Evolutionary conservation across 257 asterid species (phyloP).

Genomic region (Leonotis leonurus): DNA sequence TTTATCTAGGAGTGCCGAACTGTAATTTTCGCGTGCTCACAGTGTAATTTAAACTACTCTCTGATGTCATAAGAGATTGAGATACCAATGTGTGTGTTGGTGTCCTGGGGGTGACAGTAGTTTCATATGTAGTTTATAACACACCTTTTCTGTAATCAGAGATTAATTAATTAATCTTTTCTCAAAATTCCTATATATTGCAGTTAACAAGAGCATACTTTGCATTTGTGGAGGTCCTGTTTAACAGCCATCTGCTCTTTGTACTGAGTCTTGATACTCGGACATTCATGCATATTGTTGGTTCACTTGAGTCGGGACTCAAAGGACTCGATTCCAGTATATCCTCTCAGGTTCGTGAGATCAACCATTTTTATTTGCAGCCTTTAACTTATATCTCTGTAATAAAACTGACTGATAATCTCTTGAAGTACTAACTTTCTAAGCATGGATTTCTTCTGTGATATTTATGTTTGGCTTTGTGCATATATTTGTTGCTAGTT

Average conservation of each 20-base stretch:
- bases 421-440: slow-evolving; percentile 6
- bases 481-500: background rate
- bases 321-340: slow-evolving; percentile 83
- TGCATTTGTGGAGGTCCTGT: slow-evolving; percentile 83
- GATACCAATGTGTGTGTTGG: background rate
- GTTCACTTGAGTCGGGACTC: slow-evolving; percentile 94
- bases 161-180: slow-evolving; percentile 10
- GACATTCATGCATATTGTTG: slow-evolving; percentile 78
- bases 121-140: background rate
- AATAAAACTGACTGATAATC: background rate
- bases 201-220: slow-evolving; percentile 95
- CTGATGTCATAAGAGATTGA: slow-evolving; percentile 3
- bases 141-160: background rate
- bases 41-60: background rate
- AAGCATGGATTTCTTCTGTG: background rate
- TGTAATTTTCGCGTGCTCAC: background rate
- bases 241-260: slow-evolving; percentile 67
- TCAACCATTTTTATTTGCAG: background rate
- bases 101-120: background rate
- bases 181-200: slow-evolving; percentile 22
- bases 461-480: background rate
- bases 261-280: slow-evolving; percentile 67
- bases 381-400: slow-evolving; percentile 10
- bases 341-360: slow-evolving; percentile 71
- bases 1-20: background rate